Percentiles rank a stretch among this genome's conserved stretches.
phyloP scores from a whole-genome alignment of 2,329 filamentous ascomycete genomes.

The Penicillium sp. region DNA sequence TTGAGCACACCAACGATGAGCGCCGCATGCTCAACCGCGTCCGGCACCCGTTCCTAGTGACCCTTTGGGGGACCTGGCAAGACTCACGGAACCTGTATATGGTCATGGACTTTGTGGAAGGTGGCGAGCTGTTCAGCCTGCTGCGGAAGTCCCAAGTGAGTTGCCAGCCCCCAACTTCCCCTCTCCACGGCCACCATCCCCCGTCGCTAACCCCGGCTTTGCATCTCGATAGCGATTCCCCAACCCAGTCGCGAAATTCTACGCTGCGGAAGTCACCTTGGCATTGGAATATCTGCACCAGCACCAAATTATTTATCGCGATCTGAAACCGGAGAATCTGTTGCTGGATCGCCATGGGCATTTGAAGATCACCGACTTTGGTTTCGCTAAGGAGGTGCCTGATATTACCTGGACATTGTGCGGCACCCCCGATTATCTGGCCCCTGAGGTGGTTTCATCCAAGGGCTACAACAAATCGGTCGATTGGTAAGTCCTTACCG shows the following conservation, averaged over 20 bases:
- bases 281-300: conserved; percentile 93
- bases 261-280: conserved; percentile 93
- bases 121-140: conserved; percentile 93
- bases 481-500: conserved; percentile 76
- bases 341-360: conserved; percentile 89
- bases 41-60: conserved; percentile 96
- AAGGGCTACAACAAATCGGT: conserved; percentile 99
- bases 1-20: conserved; percentile 99
- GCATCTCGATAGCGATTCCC: conserved; percentile 72
- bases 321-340: conserved; percentile 93
- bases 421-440: conserved; percentile 94
- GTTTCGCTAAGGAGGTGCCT: conserved; percentile 95
- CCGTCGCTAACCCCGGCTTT: conserved; percentile 11
- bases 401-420: conserved; percentile 99
- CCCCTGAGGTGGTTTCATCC: conserved; percentile 96
- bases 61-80: conserved; percentile 97
- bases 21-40: conserved; percentile 92
- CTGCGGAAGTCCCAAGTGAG: conserved; percentile 85
- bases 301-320: conserved; percentile 95
- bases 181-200: neutral
- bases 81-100: conserved; percentile 96
- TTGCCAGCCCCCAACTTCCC: conserved; percentile 12
- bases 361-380: conserved; percentile 96
- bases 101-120: conserved; percentile 99
- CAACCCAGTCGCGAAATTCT: conserved; percentile 98